Evolutionary conservation across 1,284 basidiomycete genomes (phyloP).

Genomic region (Athelia sp.): DNA sequence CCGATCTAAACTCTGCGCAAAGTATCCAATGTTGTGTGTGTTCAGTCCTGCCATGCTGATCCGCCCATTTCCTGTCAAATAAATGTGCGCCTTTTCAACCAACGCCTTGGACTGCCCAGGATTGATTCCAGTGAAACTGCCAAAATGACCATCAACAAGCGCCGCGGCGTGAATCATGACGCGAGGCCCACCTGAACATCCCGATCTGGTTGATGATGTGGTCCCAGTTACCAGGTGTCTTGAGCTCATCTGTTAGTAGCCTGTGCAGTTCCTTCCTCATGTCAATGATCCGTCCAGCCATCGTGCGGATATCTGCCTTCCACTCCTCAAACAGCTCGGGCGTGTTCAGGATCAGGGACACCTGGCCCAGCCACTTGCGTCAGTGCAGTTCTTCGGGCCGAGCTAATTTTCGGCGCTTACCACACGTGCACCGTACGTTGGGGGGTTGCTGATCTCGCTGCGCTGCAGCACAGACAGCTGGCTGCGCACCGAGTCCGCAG

Average conservation of each 20-base stretch:
- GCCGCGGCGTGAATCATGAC: not conserved
- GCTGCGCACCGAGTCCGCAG: conserved; percentile 71
- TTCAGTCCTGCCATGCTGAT: conserved; percentile 88
- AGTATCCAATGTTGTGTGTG: conserved; percentile 68
- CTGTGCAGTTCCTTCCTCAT: conserved; percentile 83
- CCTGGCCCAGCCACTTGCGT: conserved; percentile 45
- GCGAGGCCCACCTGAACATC: conserved; percentile 74
- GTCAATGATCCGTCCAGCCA: conserved; percentile 88
- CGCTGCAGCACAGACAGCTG: conserved; percentile 87
- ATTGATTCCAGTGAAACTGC: conserved; percentile 77
- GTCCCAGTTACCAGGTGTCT: conserved; percentile 91
- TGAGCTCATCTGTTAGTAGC: conserved; percentile 75
- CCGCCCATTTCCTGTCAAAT: conserved; percentile 82
- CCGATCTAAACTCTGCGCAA: conserved; percentile 72
- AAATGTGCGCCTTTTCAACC: conserved; percentile 79
- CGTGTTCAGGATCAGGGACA: conserved; percentile 77
- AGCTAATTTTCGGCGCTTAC: conserved; percentile 37
- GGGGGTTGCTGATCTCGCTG: conserved; percentile 92
- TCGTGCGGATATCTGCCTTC: conserved; percentile 87
- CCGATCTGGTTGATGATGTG: conserved; percentile 91
- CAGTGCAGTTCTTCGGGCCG: not conserved
- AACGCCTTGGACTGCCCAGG: conserved; percentile 67
- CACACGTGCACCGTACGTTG: conserved; percentile 84
- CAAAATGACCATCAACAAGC: conserved; percentile 4
- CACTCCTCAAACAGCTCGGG: conserved; percentile 75